Base-by-base conservation (phyloP, 495 filamentous ascomycete species). In the Parathielavia hyrcaniae region DNA sequence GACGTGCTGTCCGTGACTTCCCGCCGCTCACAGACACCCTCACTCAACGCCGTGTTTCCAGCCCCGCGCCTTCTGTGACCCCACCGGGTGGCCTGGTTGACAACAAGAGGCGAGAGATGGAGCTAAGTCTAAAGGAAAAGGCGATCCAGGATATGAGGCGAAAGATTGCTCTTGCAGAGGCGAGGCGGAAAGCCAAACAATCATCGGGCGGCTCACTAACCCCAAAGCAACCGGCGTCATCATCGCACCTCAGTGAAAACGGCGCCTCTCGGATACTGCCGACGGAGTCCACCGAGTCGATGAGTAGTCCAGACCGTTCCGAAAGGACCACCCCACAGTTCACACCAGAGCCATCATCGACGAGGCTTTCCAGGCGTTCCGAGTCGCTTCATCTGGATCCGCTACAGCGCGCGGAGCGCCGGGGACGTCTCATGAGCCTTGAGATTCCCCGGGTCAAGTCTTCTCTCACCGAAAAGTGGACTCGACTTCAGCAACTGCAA, bases 81-180 rank as follows among this genome's bases (percentile, higher is more conserved):
- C 75, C 77, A 1, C 73, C 73, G 16, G 53, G 38, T 5, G 39
- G 55, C 39, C 55, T 55, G 20, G 44, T 51, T 12, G 59, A 59
- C 49, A 55, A 41, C 30, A 62, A 48, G 39, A 57, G 46, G 35
- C 53, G 57, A 30, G 71, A 72, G 48, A 82, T 84, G 35, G 79
- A 85, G 47, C 77, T 96, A 10, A 77, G 81, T 50, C 60, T 75
- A 22, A 87, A 86, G 64, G 80, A 88, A 55, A 76, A 81, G 58
- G 81, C 85, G 58, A 92, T 96, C 50, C 81, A 88, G 67, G 78
- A 79, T 40, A 82, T 91, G 76, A 88, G 82, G 61, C 80, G 80
- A 67, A 85, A 79, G 55, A 92, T 96, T 67, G 87, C 85, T 16
- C 85, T 90, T 64, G 78, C 84, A 38, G 88, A 95, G 68, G 79